Percentiles rank a stretch among this genome's conserved stretches.
phyloP scores from a whole-genome alignment of 2,329 filamentous ascomycete species.

The Ramularia endophylla region DNA sequence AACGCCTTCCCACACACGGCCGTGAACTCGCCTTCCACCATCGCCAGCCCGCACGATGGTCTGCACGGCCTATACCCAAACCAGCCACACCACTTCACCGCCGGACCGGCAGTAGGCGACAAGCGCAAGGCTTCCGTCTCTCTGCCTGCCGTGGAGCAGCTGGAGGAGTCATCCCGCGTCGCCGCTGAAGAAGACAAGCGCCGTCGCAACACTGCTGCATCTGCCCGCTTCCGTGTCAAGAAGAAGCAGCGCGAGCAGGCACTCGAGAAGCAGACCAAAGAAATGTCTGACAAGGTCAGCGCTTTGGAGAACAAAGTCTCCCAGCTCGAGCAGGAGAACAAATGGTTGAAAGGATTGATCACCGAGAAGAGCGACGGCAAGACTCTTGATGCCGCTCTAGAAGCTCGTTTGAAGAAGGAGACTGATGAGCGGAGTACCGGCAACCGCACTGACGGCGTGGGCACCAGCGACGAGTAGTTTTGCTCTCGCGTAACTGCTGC shows the following conservation, averaged over 20 bases:
- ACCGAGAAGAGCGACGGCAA: constrained; percentile 42
- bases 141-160: constrained; percentile 28
- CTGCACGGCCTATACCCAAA: constrained; percentile 26
- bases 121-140: constrained; percentile 43
- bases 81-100: constrained; percentile 19
- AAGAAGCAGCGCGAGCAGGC: constrained; percentile 51
- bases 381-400: constrained; percentile 19
- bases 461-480: constrained; percentile 13
- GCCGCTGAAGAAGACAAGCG: constrained; percentile 50
- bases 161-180: constrained; percentile 42
- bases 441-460: constrained; percentile 28
- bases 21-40: constrained; percentile 20
- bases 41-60: constrained; percentile 22
- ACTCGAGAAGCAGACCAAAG: constrained; percentile 47
- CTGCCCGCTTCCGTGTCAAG: constrained; percentile 49
- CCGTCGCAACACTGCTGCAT: constrained; percentile 48
- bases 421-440: constrained; percentile 24
- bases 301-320: constrained; percentile 42
- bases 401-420: constrained; percentile 20
- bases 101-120: constrained; percentile 29
- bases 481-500: too few species aligned
- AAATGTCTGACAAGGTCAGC: constrained; percentile 45
- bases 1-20: constrained; percentile 30
- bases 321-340: constrained; percentile 49
- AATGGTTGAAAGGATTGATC: constrained; percentile 48